Base-by-base conservation (phyloP, 1,284 basidiomycete genomes). In the Moniliophthora roreri region DNA sequence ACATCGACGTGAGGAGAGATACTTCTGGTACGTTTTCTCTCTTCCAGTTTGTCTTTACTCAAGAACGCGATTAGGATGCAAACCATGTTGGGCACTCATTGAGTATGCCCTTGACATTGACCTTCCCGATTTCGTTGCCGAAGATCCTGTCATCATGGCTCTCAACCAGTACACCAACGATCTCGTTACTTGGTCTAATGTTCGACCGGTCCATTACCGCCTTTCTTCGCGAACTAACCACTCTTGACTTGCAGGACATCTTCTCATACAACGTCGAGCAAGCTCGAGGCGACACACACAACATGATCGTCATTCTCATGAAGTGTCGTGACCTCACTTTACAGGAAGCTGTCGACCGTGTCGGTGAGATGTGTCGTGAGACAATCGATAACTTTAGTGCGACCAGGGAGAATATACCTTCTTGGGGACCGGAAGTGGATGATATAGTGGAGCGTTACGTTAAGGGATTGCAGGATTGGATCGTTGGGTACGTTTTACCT, bases 261-360 rank as follows among this genome's bases (percentile, higher is more conserved):
- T 82, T 79, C 60, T 84, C 83, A 0, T 84, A 81, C 64, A 83
- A 84, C 51, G 77, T 79, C 48, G 83, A 84, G 60, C 83, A 84
- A 65, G 75, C 79, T 7, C 74, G 75, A 16, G 74, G 71, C 11
- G 80, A 83, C 53, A 78, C 75, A 6, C 78, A 84, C 62, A 85
- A 85, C 62, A 80, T 85, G 74, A 73, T 85, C 45, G 71, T 73
- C 4, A 77, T 85, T 45, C 70, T 83, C 53, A 85, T 81, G 80
- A 67, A 70, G 28, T 69, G 80, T 55, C 72, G 78, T 49, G 74
- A 72, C 1, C 67, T 76, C 48, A 67, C 67, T 32, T 65, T 85
- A 4, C 79, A 84, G 54, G 66, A 70, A 15, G 81, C 83, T 1
- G 64, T 85, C 9, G 74, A 83, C 60, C 75, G 75, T 55, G 76